Evolutionary conservation across 345 rosid species (phyloP).

Genomic region (Populus alba): DNA sequence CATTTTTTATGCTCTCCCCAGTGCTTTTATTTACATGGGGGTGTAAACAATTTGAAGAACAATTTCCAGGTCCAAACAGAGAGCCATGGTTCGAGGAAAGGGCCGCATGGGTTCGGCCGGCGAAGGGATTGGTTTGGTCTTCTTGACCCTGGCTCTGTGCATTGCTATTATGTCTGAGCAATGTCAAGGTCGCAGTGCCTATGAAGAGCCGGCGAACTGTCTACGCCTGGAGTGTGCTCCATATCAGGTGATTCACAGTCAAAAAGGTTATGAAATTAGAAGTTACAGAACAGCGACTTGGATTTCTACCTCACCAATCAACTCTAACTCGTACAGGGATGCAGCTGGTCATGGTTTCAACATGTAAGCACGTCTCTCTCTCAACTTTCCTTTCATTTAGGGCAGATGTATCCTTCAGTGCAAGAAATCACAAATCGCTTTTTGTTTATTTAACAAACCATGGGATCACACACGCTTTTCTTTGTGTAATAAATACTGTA

Average conservation of each 20-base stretch:
- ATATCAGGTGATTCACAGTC: neutral
- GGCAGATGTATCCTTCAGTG: neutral
- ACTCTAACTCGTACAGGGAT: constrained; percentile 11
- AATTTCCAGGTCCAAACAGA: neutral
- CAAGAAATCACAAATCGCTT: neutral
- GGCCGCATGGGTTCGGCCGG: neutral
- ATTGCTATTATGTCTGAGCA: neutral
- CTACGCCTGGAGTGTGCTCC: neutral
- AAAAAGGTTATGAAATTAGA: neutral
- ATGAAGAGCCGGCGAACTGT: neutral
- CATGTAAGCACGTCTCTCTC: constrained; percentile 2
- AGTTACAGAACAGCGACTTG: neutral
- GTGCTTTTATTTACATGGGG: neutral
- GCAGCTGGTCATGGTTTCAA: constrained; percentile 14
- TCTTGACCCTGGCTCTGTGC: neutral
- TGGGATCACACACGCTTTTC: neutral
- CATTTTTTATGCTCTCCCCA: neutral
- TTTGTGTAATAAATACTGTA: neutral
- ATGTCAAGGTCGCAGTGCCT: neutral
- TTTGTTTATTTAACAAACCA: neutral
- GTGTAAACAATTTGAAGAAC: neutral
- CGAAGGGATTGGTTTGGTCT: neutral
- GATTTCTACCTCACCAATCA: constrained; percentile 6
- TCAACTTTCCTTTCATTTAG: neutral
- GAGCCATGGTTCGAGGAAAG: neutral